Base-by-base conservation (phyloP, 2,329 filamentous ascomycete genomes). In the Talaromyces sp. region DNA sequence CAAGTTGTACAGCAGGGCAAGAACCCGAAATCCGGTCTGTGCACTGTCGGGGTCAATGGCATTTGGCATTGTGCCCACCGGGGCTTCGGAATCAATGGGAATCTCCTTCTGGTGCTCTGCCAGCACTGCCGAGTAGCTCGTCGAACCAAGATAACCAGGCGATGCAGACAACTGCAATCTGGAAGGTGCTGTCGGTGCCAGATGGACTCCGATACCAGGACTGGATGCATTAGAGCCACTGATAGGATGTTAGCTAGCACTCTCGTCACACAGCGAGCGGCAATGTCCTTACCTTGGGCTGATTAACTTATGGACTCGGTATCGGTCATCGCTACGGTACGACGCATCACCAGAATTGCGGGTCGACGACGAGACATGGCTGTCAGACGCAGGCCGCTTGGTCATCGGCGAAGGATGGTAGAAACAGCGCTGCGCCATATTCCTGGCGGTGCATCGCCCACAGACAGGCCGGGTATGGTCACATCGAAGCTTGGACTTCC, bases 351-450 rank as follows among this genome's bases (percentile, higher is more conserved):
- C 68, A 9, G 64, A 57, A 7, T 62, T 55, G 15, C 62, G 62
- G 9, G 64, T 47, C 19, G 59, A 56, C 62, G 52, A 61, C 9
- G 25, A 47, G 44, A 25, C 54, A 54, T 61, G 25, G 28, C 28
- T 53, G 15, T 59, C 60, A 44, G 30, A 30, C 10, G 22, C 28
- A 28, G 58, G 59, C 30, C 66, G 64, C 32, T 69, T 75, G 22
- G 73, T 75, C 74, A 76, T 76, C 4, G 73, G 74, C 6, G 74
- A 71, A 55, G 74, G 74, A 61, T 76, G 74, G 57, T 76, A 75
- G 53, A 73, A 73, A 55, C 74, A 76, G 62, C 67, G 65, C 19
- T 70, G 65, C 8, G 58, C 63, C 52, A 73, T 71, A 30, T 70
- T 68, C 55, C 72, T 73, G 17, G 61, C 47, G 11, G 53, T 44